phyloP scores from a whole-genome alignment of 1,284 basidiomycete genomes.

The Puccinia triticina region DNA sequence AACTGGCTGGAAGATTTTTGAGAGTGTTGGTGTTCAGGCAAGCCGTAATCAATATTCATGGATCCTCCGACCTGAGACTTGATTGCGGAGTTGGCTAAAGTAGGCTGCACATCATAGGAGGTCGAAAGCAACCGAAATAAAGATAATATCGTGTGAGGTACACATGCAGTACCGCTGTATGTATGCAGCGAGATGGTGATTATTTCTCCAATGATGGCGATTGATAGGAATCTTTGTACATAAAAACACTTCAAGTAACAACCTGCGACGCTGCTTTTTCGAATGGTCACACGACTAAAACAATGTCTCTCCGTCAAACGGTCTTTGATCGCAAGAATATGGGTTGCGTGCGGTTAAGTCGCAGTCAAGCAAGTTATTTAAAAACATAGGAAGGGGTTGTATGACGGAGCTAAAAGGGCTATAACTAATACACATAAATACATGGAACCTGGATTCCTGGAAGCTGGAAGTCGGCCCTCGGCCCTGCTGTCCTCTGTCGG shows the following conservation, averaged over 20 bases:
- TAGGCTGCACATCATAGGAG: constrained; percentile 8
- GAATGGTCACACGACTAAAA: constrained; percentile 10
- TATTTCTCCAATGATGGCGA: constrained; percentile 6
- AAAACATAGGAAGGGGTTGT: background rate
- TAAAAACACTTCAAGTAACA: background rate
- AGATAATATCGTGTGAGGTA: constrained; percentile 12
- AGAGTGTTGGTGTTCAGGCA: background rate
- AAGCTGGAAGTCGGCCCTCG: background rate
- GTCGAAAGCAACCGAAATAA: background rate
- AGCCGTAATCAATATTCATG: background rate
- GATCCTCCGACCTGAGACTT: background rate
- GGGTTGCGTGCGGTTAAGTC: constrained; percentile 8
- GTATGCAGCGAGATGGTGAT: constrained; percentile 3
- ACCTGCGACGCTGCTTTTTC: background rate
- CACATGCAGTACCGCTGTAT: constrained; percentile 13
- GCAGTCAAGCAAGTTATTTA: background rate
- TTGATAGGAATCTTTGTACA: background rate
- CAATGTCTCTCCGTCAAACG: background rate
- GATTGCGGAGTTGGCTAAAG: constrained; percentile 12
- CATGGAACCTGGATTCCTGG: background rate
- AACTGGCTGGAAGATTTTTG: background rate
- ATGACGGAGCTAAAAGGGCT: background rate
- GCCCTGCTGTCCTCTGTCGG: background rate
- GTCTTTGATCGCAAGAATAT: background rate
- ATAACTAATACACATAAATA: too few species aligned